Percentiles rank a stretch among this genome's conserved stretches.
Evolutionary conservation across 202 grass and related monocot genomes (phyloP).

Genomic region (Dendrocalamus latiflorus): DNA sequence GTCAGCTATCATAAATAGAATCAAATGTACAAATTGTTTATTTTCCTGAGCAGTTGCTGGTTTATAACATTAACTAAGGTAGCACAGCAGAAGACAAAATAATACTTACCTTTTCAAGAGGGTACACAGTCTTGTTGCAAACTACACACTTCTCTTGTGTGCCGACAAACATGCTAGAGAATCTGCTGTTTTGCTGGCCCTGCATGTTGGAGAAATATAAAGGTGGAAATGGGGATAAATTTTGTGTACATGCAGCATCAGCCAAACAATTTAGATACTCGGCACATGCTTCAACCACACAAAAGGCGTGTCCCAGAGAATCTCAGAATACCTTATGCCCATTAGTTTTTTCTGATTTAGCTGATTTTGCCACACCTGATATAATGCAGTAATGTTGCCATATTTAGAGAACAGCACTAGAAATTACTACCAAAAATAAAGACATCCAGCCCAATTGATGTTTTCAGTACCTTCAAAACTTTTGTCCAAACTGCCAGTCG

Average conservation of each 20-base stretch:
- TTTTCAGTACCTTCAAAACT: conserved; percentile 90
- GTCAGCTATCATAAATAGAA: neutral
- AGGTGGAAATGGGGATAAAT: neutral
- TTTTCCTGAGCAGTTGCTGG: neutral
- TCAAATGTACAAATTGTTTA: neutral
- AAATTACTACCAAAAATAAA: conserved; percentile 12
- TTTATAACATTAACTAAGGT: conserved; percentile 8
- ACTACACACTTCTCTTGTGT: conserved; percentile 84
- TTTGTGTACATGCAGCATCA: neutral
- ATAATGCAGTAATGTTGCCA: neutral
- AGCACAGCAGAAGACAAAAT: neutral
- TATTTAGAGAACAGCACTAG: conserved; percentile 3
- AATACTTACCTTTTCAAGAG: conserved; percentile 70
- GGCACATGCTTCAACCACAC: conserved; percentile 5
- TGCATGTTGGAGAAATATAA: conserved; percentile 26
- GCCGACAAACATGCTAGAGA: conserved; percentile 73
- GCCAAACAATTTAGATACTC: conserved; percentile 1
- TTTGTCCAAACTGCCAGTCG: conserved; percentile 95
- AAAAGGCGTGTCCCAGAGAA: neutral
- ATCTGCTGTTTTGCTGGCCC: conserved; percentile 57
- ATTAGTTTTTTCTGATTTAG: conserved; percentile 65
- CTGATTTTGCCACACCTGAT: conserved; percentile 60
- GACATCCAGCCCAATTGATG: neutral
- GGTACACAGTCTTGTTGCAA: conserved; percentile 90
- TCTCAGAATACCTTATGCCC: conserved; percentile 55